Conservation (phyloP, 2,329 filamentous ascomycete genomes). For the Hypoxylon sp. region DNA sequence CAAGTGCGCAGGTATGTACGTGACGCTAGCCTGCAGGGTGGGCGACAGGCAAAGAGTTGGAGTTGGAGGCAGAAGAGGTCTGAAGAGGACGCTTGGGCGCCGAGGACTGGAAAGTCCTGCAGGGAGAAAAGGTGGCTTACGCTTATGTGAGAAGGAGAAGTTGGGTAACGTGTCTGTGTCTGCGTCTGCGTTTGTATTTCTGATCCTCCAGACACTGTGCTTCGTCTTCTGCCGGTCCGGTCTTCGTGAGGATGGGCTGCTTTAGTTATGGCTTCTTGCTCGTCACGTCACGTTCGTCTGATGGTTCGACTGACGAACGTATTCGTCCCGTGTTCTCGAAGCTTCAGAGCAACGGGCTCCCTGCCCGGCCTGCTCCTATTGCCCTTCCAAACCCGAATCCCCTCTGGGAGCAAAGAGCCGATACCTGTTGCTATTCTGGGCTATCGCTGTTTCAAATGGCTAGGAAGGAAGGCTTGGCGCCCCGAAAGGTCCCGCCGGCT, state of each 20-base stretch:
- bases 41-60: no score
- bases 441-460: slow-evolving; percentile 25
- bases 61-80: no score
- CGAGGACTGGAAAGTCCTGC: slow-evolving; percentile 2
- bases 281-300: slow-evolving; percentile 4
- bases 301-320: slow-evolving; percentile 6
- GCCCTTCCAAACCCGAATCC: slow-evolving; percentile 1
- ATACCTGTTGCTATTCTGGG: slow-evolving; percentile 12
- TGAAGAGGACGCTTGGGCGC: neutral
- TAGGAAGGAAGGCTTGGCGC: slow-evolving; percentile 20
- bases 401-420: slow-evolving; percentile 8
- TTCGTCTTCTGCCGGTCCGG: slow-evolving; percentile 1
- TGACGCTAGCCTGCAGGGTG: slow-evolving; percentile 28
- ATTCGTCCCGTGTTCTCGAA: neutral
- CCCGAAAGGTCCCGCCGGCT: slow-evolving; percentile 15
- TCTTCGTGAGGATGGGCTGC: neutral
- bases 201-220: slow-evolving; percentile 13
- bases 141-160: slow-evolving; percentile 21
- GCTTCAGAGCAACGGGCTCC: neutral
- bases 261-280: slow-evolving; percentile 2
- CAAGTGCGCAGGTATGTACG: no score
- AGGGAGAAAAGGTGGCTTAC: slow-evolving; percentile 18
- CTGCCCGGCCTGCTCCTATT: neutral
- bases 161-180: neutral
- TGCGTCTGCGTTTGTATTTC: neutral